These are phyloP conservation scores for Fusarium zealandicum DNA, from an alignment of 2,329 filamentous ascomycete species.

Conservation along the genomic window DNA sequence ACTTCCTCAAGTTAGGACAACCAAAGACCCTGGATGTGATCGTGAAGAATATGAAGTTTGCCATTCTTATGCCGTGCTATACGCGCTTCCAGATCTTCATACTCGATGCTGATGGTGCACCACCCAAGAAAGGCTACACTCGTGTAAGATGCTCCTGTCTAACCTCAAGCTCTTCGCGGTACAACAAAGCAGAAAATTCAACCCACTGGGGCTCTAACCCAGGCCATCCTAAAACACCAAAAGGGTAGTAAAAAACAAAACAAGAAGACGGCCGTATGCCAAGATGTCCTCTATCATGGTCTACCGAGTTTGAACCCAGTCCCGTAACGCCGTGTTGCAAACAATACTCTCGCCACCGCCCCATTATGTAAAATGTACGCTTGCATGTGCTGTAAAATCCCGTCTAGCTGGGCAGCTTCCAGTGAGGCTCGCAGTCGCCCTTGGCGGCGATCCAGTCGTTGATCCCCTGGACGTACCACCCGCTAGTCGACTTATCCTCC, in stretches of 20 bases:
- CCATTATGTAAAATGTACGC: constrained; percentile 3
- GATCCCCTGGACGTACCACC: constrained; percentile 57
- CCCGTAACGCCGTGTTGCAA: constrained; percentile 25
- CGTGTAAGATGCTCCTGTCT: too few relatives aligned
- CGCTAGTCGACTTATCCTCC: constrained; percentile 50
- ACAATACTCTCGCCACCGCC: background rate
- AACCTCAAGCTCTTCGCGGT: background rate
- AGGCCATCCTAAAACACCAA: background rate
- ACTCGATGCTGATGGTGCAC: too few relatives aligned
- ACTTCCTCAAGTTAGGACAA: too few relatives aligned
- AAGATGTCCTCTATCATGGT: constrained; percentile 30
- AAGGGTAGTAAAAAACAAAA: constrained; percentile 4
- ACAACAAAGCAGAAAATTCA: background rate
- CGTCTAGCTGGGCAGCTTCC: constrained; percentile 47
- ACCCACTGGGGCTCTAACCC: background rate
- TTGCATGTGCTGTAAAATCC: background rate
- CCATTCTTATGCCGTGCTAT: constrained; percentile 5
- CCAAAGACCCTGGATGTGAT: too few relatives aligned
- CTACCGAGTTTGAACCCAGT: constrained; percentile 13
- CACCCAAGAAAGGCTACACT: too few relatives aligned
- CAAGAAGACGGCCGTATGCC: background rate
- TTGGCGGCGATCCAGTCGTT: constrained; percentile 55
- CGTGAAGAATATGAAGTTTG: background rate
- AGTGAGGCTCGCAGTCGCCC: constrained; percentile 53
- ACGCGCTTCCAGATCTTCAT: background rate